Base-by-base conservation (phyloP, 2,329 filamentous ascomycete species). In the Colletotrichum sp. region DNA sequence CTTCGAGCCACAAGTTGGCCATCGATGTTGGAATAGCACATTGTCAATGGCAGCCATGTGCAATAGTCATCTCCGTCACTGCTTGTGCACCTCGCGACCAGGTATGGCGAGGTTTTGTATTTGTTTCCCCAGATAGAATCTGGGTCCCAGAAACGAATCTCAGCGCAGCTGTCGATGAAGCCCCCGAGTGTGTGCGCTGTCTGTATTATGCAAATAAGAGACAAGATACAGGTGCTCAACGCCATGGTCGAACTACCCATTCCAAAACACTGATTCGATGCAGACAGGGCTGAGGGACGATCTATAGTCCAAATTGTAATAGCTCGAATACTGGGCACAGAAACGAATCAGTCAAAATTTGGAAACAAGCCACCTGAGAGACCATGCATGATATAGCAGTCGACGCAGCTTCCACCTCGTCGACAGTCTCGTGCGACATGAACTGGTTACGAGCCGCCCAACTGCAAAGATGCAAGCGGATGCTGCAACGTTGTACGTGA, bases 401-500 rank as follows among this genome's bases (percentile, higher is more conserved):
- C 10, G 18, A 1, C 1, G 18, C 9, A n/a, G 18, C 39, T 49
- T 1, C 18, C 3, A 2, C 1, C 2, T n/a, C 5, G 4, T 12
- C 9, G 9, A 49, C 18, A 12, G 9, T 12, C 18, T 21, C n/a
- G 44, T 49, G n/a, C 1, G 6, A 21, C 9, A 49, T 13, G n/a
- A 12, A 3, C 0, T 21, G 39, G 6, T 0, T 0, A 49, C n/a
- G 3, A 49, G 5, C 44, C 0, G 0, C 3, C n/a, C 44, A 3
- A 13, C 18, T n/a, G 18, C 10, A 49, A 49, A 49, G n/a, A 49
- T 49, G 44, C 44, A 49, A 49, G 4, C 44, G n/a, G 39, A 12
- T 12, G 3, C 9, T 49, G 10, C 18, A 21, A 12, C 39, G 1
- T 49, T 12, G 39, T n/a, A 49, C n/a, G 39, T 12, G 9, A 3